Evolutionary conservation across 805 yeast genomes (phyloP).

Genomic region (Teunomyces panamensis): DNA sequence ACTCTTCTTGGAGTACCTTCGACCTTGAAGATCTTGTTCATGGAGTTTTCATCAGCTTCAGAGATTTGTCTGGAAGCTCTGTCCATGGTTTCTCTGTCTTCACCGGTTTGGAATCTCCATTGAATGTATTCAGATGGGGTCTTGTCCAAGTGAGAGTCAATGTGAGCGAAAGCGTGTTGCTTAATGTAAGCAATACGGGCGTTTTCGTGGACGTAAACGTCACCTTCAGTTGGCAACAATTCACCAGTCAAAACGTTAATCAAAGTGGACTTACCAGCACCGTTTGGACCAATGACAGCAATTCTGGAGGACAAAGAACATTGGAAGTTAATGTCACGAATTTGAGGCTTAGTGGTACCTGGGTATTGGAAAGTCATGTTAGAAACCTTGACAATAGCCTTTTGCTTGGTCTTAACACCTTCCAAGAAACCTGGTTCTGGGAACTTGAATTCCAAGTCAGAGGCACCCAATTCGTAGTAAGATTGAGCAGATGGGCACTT

Average conservation of each 20-base stretch:
- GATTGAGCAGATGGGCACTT: constrained; percentile 98
- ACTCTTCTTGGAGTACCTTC: constrained; percentile 99
- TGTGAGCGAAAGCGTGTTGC: constrained; percentile 99
- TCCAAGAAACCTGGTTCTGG: constrained; percentile 99
- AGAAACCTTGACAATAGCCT: constrained; percentile 97
- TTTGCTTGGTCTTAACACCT: constrained; percentile 99
- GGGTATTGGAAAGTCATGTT: constrained; percentile 99
- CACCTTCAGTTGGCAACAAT: constrained; percentile 96
- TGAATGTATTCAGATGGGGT: constrained; percentile 99
- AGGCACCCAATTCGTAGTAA: constrained; percentile 97
- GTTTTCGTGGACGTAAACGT: constrained; percentile 99
- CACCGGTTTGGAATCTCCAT: constrained; percentile 99
- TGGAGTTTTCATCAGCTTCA: constrained; percentile 94
- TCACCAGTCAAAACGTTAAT: constrained; percentile 99
- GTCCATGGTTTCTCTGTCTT: constrained; percentile 99
- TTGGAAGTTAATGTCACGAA: constrained; percentile 90
- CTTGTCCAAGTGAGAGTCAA: constrained; percentile 97
- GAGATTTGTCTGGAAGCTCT: constrained; percentile 98
- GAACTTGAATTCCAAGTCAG: constrained; percentile 94
- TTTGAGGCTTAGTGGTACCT: constrained; percentile 97
- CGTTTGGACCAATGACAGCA: constrained; percentile 99
- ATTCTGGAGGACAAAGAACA: constrained; percentile 98
- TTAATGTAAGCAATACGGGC: constrained; percentile 99
- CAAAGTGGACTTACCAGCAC: constrained; percentile 99
- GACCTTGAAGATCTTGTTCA: constrained; percentile 99